phyloP scores from a whole-genome alignment of 228 moss, liverwort and hornwort species.

The Sphagnum magellanicum region DNA sequence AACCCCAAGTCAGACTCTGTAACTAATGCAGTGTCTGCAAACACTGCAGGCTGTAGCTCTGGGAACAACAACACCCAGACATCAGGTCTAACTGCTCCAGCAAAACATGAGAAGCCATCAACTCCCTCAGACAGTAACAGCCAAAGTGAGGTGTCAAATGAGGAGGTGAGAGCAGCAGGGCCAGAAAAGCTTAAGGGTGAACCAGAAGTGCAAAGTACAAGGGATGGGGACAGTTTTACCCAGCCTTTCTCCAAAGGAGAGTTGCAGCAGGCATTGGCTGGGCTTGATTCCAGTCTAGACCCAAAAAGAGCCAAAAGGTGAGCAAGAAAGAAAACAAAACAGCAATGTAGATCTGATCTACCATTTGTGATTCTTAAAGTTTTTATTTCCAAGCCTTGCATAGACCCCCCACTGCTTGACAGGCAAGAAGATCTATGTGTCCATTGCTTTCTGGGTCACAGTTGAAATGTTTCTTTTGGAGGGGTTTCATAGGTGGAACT shows the following conservation, averaged over 20 bases:
- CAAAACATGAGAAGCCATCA: conserved; percentile 60
- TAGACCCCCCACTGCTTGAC: too few species aligned
- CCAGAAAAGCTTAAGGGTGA: conserved; percentile 69
- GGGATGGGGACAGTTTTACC: conserved; percentile 46
- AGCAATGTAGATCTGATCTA: too few species aligned
- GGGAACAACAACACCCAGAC: conserved; percentile 70
- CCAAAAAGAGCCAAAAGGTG: conserved; percentile 93
- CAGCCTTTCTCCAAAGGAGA: conserved; percentile 59
- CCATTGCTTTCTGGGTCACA: too few species aligned
- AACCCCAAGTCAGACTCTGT: conserved; percentile 16
- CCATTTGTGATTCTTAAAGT: too few species aligned
- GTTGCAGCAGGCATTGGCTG: conserved; percentile 45
- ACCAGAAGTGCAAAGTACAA: conserved; percentile 78
- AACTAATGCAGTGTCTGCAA: conserved; percentile 42
- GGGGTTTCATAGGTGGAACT: too few species aligned
- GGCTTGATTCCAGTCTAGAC: conserved; percentile 75
- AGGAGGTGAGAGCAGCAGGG: conserved; percentile 48
- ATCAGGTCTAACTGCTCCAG: conserved; percentile 23
- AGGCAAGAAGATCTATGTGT: too few species aligned
- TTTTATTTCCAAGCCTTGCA: too few species aligned
- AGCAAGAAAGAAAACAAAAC: not conserved
- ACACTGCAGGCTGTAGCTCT: conserved; percentile 30
- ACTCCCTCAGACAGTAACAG: conserved; percentile 89
- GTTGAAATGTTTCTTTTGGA: too few species aligned
- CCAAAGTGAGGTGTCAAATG: conserved; percentile 75